phyloP scores from a whole-genome alignment of 345 rosid genomes.

The Citrus unshiu region DNA sequence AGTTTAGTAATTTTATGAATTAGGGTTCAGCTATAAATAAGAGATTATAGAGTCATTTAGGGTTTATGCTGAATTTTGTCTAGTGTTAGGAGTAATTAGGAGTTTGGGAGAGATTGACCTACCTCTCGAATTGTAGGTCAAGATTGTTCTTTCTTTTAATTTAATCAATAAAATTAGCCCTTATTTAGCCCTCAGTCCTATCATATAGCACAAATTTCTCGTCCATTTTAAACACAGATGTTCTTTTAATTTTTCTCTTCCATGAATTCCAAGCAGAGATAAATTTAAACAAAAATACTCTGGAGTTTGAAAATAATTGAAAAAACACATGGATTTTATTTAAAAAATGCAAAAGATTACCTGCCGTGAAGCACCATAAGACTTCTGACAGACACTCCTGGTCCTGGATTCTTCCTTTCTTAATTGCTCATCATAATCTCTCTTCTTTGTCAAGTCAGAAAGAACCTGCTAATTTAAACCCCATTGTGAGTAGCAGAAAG shows the following conservation, averaged over 20 bases:
- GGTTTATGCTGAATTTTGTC: too few relatives aligned
- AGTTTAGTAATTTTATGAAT: too few relatives aligned
- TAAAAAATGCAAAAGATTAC: slow-evolving; percentile 30
- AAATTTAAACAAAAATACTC: background rate
- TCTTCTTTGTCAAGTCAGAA: slow-evolving; percentile 78
- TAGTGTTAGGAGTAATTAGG: too few relatives aligned
- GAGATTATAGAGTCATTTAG: too few relatives aligned
- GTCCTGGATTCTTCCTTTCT: slow-evolving; percentile 75
- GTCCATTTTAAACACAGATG: background rate
- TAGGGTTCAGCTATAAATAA: too few relatives aligned
- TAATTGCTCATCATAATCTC: slow-evolving; percentile 91
- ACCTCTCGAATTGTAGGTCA: too few relatives aligned
- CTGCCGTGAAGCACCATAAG: slow-evolving; percentile 53
- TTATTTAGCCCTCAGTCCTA: too few relatives aligned
- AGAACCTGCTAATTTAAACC: slow-evolving; percentile 55
- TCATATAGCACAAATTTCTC: background rate
- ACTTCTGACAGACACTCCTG: slow-evolving; percentile 66
- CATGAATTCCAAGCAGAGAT: background rate
- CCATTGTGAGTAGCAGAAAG: slow-evolving; percentile 11
- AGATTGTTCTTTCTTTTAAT: too few relatives aligned
- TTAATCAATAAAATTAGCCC: too few relatives aligned
- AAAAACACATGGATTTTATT: background rate
- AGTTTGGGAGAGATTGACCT: too few relatives aligned
- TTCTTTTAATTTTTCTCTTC: too few relatives aligned
- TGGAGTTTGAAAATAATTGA: background rate